These are phyloP conservation scores for Crithidia thermophila DNA, from an alignment of 208 protist species.

Conservation along the genomic window DNA sequence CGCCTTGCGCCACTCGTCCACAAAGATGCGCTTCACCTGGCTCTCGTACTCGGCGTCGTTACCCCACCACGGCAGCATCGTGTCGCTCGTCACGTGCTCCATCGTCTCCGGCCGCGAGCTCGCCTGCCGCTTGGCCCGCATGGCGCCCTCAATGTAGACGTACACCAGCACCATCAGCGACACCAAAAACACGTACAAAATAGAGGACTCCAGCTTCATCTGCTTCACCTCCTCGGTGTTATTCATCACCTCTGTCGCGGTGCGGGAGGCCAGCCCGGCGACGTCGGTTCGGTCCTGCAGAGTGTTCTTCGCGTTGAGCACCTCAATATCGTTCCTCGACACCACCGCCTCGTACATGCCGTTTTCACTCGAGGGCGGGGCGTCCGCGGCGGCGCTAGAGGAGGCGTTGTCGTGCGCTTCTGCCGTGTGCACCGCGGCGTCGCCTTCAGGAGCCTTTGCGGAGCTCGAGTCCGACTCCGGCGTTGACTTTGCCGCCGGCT, in stretches of 20 bases:
- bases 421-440: not conserved
- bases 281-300: conserved; percentile 76
- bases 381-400: not conserved
- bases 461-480: not conserved
- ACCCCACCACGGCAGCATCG: conserved; percentile 91
- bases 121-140: conserved; percentile 56
- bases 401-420: not conserved
- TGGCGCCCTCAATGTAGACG: conserved; percentile 62
- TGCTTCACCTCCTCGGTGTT: conserved; percentile 78
- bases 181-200: conserved; percentile 63
- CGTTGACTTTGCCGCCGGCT: not conserved
- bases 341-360: conserved; percentile 47
- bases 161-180: conserved; percentile 59
- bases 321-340: conserved; percentile 65
- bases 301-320: conserved; percentile 78
- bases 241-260: conserved; percentile 86
- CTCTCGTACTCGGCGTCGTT: conserved; percentile 89
- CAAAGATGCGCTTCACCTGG: conserved; percentile 90
- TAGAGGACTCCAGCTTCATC: conserved; percentile 54
- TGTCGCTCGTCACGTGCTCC: conserved; percentile 77
- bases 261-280: conserved; percentile 69
- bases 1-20: conserved; percentile 84
- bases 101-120: conserved; percentile 52
- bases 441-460: not conserved
- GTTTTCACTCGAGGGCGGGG: not conserved